Percentiles rank a stretch among this genome's conserved stretches.
phyloP scores from a whole-genome alignment of 352 stramenopile genomes.

The Thalassiosira delicatula region DNA sequence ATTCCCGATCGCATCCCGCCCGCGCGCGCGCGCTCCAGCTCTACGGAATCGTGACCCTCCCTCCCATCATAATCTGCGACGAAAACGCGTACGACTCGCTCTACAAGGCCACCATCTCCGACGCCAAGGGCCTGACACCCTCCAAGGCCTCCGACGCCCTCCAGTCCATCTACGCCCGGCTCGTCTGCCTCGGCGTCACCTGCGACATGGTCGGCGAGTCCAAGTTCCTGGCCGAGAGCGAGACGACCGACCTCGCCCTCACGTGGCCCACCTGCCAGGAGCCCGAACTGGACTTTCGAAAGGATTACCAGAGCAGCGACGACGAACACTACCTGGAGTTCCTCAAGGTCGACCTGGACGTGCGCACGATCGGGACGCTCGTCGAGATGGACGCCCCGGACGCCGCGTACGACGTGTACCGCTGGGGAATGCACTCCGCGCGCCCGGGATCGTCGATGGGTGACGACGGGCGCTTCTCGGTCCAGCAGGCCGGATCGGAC shows the following conservation, averaged over 20 bases:
- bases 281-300: slow-evolving; percentile 5
- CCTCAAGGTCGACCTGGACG: slow-evolving; percentile 61
- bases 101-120: slow-evolving; percentile 42
- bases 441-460: too few relatives aligned
- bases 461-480: too few relatives aligned
- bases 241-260: not conserved
- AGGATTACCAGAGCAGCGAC: not conserved
- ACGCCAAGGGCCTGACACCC: not conserved
- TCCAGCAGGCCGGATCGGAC: too few relatives aligned
- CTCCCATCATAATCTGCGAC: slow-evolving; percentile 54
- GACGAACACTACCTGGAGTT: not conserved
- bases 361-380: slow-evolving; percentile 56
- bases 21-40: too few relatives aligned
- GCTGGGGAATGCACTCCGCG: slow-evolving; percentile 18
- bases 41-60: slow-evolving; percentile 55
- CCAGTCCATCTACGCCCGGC: slow-evolving; percentile 16
- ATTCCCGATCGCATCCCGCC: too few relatives aligned
- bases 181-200: slow-evolving; percentile 39
- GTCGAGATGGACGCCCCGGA: slow-evolving; percentile 55
- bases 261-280: slow-evolving; percentile 21
- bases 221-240: not conserved
- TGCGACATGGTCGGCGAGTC: slow-evolving; percentile 35
- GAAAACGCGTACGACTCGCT: slow-evolving; percentile 39
- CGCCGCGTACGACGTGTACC: slow-evolving; percentile 50
- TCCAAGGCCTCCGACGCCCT: not conserved